phyloP scores from a whole-genome alignment of 768 basidiomycete species.

The Lyophyllum semitale region DNA sequence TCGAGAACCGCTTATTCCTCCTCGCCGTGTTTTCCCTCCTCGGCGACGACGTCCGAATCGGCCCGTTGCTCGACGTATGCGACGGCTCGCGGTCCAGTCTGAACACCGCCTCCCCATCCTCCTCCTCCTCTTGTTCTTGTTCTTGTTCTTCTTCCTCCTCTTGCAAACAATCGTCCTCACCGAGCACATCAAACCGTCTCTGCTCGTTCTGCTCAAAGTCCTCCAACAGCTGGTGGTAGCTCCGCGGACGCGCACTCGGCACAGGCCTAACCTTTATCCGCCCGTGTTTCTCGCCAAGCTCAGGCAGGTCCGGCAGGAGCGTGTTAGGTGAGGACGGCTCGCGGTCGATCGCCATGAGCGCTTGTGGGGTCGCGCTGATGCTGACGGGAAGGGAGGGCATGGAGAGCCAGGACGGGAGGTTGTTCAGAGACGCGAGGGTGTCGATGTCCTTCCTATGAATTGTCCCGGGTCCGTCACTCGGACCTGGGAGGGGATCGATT shows the following conservation, averaged over 20 bases:
- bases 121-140: conserved; percentile 4
- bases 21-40: conserved; percentile 63
- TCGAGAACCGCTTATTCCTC: conserved; percentile 66
- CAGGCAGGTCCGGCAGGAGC: conserved; percentile 11
- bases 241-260: conserved; percentile 51
- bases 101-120: not conserved
- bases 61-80: conserved; percentile 5
- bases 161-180: no score
- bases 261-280: conserved; percentile 30
- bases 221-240: conserved; percentile 67
- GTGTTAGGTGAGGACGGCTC: conserved; percentile 17
- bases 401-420: conserved; percentile 56
- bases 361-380: conserved; percentile 37
- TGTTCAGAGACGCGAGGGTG: conserved; percentile 52
- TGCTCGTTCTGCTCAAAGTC: conserved; percentile 50
- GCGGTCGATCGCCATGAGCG: conserved; percentile 49
- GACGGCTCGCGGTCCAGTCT: not conserved
- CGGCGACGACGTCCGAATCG: conserved; percentile 27
- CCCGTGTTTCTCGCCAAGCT: conserved; percentile 20
- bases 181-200: conserved; percentile 13
- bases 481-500: conserved; percentile 32
- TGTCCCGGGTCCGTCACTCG: conserved; percentile 5
- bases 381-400: conserved; percentile 51
- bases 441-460: conserved; percentile 24
- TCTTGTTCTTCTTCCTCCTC: conserved; percentile 15